A percentile compares a stretch with the other conserved stretches of the same genome.
These are phyloP conservation scores for Gymnopilus junonius DNA, from an alignment of 768 basidiomycete species.

Conservation along the genomic window DNA sequence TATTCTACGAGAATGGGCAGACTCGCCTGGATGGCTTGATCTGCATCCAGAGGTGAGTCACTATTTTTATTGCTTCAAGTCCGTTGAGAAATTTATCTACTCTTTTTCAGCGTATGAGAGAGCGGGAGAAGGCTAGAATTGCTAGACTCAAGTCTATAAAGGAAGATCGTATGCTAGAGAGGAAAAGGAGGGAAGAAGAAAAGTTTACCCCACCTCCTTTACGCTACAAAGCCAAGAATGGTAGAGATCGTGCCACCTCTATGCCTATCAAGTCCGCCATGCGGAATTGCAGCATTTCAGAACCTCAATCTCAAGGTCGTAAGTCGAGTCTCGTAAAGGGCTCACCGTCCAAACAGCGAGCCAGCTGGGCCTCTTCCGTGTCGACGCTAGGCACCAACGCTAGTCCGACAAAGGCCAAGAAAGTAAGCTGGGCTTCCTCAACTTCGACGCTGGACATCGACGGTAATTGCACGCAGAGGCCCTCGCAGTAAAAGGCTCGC, in stretches of 20 bases:
- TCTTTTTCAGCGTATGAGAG: slow-evolving; percentile 23
- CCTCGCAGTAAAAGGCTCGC: slow-evolving; percentile 4
- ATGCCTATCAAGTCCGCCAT: slow-evolving; percentile 12
- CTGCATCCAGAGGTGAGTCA: slow-evolving; percentile 29
- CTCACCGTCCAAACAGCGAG: background rate
- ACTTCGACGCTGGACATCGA: slow-evolving; percentile 26
- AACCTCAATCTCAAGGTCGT: slow-evolving; percentile 5
- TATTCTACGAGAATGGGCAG: slow-evolving; percentile 26
- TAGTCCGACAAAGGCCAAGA: slow-evolving; percentile 21
- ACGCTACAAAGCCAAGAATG: slow-evolving; percentile 9
- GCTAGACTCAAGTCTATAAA: slow-evolving; percentile 20
- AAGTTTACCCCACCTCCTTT: slow-evolving; percentile 24
- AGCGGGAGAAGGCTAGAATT: slow-evolving; percentile 24
- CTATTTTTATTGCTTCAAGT: background rate
- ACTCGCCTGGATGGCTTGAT: slow-evolving; percentile 31
- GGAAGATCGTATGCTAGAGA: slow-evolving; percentile 19
- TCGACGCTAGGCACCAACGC: background rate
- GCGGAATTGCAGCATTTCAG: background rate
- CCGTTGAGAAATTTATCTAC: background rate
- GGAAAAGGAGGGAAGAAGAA: slow-evolving; percentile 12
- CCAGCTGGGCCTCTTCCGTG: background rate
- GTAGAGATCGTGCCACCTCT: slow-evolving; percentile 8
- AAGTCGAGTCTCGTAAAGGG: slow-evolving; percentile 16
- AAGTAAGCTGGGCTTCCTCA: slow-evolving; percentile 36
- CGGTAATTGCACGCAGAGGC: slow-evolving; percentile 20